Evolutionary conservation across 148 eudicot genomes (phyloP).

Genomic region (Drosera capensis): DNA sequence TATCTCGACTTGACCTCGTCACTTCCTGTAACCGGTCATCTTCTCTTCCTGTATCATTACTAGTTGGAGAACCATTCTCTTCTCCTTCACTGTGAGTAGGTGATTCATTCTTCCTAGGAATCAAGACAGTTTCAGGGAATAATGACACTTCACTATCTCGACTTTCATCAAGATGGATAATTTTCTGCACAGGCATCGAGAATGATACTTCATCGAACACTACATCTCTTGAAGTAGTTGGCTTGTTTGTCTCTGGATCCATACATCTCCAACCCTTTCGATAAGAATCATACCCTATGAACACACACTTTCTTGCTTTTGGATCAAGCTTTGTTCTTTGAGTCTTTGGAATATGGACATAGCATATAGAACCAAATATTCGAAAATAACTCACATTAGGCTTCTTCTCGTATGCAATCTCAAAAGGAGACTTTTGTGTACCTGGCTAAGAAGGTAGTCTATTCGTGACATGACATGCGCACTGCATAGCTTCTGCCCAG

Average conservation of each 20-base stretch:
- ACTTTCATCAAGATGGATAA: not conserved
- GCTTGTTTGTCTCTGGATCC: not conserved
- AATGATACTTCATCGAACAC: too few relatives aligned
- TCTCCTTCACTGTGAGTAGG: not conserved
- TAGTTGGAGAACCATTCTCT: not conserved
- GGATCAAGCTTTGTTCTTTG: conserved; percentile 5
- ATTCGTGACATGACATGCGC: conserved; percentile 10
- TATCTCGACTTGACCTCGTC: not conserved
- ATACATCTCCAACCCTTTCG: conserved; percentile 1
- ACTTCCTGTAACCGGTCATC: not conserved
- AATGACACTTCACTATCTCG: not conserved
- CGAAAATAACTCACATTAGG: conserved; percentile 4
- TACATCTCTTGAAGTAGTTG: too few relatives aligned
- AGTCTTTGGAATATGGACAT: conserved; percentile 8
- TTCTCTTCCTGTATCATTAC: not conserved
- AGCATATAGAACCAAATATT: conserved; percentile 8
- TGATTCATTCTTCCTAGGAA: not conserved
- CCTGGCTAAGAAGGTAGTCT: not conserved
- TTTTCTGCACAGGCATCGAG: not conserved
- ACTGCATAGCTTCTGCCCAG: conserved; percentile 13
- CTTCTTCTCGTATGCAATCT: not conserved
- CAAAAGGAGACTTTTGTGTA: conserved; percentile 2
- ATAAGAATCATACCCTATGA: conserved; percentile 6
- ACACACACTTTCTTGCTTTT: conserved; percentile 7
- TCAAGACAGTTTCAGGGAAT: not conserved